Base-by-base conservation (phyloP, 768 basidiomycete genomes). In the Asterophora lycoperdoides region DNA sequence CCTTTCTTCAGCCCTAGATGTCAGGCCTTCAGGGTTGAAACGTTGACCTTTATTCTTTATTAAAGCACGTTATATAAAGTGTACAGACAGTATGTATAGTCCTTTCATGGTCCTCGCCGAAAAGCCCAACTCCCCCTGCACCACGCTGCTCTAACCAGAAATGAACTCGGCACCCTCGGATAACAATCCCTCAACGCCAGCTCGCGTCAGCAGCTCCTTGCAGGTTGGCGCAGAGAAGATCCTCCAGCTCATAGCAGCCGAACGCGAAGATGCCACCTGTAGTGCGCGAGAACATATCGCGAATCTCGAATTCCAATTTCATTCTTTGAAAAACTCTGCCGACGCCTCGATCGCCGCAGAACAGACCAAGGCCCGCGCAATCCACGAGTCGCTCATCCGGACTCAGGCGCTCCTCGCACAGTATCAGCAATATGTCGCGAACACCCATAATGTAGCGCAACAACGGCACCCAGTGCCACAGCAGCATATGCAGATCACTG, bases 221-320 rank as follows among this genome's bases (percentile, higher is more conserved):
- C 65, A 61, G 38, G 19, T 19, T 15, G 53, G 46, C 17, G 59
- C 60, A 4, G 57, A 64, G 42, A 48, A 40, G 28, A 29, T 66
- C 18, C 19, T 64, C 13, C 40, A 41, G 20, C 42, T 64, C 20
- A 49, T 66, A n/a, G 53, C 54, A 14, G 41, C 48, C 33, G 60
- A 66, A 50, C 51, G 55, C 37, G 41, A 48, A 17, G 44, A 52
- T 18, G 63, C 60, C 14, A 45, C 55, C 32, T 19, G 13, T 26
- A 40, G 17, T 6, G 36, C 49, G 13, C 47, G 46, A 35, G 48
- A 49, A n/a, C 55, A 48, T 23, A 35, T 41, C 33, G 34, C 46
- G 15, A 42, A 54, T 10, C 41, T 50, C 33, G 51, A 59, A 46
- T 48, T 39, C 8, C 38, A 46, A 18, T 58, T 55, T 17, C 19